Base-by-base conservation (phyloP, 163 green algal genomes). In the Prototheca wickerhamii region DNA sequence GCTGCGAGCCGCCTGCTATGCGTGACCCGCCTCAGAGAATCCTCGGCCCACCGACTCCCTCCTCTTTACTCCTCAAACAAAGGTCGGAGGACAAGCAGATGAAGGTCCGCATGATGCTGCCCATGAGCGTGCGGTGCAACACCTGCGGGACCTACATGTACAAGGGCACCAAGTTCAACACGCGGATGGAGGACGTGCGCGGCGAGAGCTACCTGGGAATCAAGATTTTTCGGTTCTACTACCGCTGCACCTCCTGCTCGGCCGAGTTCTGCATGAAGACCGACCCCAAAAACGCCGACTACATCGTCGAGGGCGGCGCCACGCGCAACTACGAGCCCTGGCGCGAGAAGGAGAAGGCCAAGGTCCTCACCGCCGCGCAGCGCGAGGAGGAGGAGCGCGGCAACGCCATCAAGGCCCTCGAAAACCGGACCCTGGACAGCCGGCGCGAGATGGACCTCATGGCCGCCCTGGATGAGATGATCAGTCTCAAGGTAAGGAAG, bases 91-190 rank as follows among this genome's bases (percentile, higher is more conserved):
- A 90, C 34, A 91, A 94, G 75, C 82, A 93, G 56, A 97, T 96
- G 85, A 99, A 96, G 79, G 89, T 93, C 44, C 82, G 91, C 72
- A 96, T 96, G 88, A 96, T 98, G 92, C 78, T 99, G 61, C 92
- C 93, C 57, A 97, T 99, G 89, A 95, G 82, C 58, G 83, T 99
- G 31, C 81, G 87, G 10, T 99, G 93, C 84, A 89, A 84, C 53
- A 97, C 90, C 21, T 99, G 93, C 69, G 92, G 93, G 34, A 92
- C 82, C 37, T 99, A 91, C 80, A 97, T 98, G 83, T 96, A 95
- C 87, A 96, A 97, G 63, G 76, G 90, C 35, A 98, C 93, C 46
- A 99, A 99, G 73, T 99, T 99, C 85, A 99, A 98, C 82, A 91
- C 81, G 4, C 77, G 84, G 26, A 99, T 96, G 73, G 90, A 96